phyloP scores from a whole-genome alignment of 108 stramenopile genomes.

The Heterococcus sp. region DNA sequence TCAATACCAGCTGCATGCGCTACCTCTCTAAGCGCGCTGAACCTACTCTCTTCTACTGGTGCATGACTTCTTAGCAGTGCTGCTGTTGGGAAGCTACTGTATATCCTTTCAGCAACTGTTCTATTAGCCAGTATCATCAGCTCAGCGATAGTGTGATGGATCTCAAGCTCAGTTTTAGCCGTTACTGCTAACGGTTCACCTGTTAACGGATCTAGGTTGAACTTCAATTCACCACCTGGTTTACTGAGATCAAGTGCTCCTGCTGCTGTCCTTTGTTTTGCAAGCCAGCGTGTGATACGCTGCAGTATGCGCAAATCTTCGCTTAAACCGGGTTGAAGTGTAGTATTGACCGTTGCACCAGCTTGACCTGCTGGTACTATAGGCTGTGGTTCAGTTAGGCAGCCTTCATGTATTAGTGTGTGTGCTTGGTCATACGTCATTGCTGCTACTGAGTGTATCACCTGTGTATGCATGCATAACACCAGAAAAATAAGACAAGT shows the following conservation, averaged over 20 bases:
- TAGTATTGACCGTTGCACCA: conserved; percentile 5
- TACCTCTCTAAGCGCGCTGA: conserved; percentile 8
- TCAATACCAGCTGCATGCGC: conserved; percentile 14
- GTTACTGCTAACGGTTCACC: conserved; percentile 57
- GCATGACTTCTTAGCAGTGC: conserved; percentile 65
- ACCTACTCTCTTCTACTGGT: conserved; percentile 14
- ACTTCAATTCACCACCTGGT: conserved; percentile 43
- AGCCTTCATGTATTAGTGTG: conserved; percentile 4
- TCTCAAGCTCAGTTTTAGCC: conserved; percentile 68
- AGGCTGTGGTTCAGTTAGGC: neutral
- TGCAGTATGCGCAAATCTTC: conserved; percentile 21
- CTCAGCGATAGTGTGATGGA: conserved; percentile 77
- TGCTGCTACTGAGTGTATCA: conserved; percentile 42
- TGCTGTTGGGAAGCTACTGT: conserved; percentile 51
- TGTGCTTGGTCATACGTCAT: conserved; percentile 50
- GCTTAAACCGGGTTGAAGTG: conserved; percentile 11
- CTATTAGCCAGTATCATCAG: conserved; percentile 77
- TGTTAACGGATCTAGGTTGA: conserved; percentile 26
- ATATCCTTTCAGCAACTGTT: conserved; percentile 59
- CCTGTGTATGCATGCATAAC: too few species aligned
- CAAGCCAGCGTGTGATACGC: conserved; percentile 20
- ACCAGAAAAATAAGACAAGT: too few species aligned
- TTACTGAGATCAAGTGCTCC: conserved; percentile 45
- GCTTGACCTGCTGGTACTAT: conserved; percentile 32
- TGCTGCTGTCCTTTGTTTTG: neutral